phyloP scores from a whole-genome alignment of 495 filamentous ascomycete genomes.

The Annulohypoxylon moriforme region DNA sequence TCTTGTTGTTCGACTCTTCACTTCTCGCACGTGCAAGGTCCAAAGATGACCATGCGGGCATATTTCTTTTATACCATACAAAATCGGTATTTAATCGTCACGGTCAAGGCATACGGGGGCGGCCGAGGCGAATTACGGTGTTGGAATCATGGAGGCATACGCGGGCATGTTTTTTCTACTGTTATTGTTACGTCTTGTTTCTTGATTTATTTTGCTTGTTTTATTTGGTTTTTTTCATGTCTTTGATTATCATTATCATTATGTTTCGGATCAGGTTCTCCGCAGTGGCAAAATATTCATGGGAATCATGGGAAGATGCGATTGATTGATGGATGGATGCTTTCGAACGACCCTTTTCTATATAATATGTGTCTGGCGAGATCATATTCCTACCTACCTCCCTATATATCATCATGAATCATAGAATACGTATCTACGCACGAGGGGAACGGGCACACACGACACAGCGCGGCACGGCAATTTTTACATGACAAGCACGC shows the following conservation, averaged over 20 bases:
- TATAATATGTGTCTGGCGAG: no score
- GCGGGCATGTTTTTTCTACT: constrained; percentile 9
- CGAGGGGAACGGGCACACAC: not conserved
- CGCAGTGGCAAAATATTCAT: no score
- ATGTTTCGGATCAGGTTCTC: no score
- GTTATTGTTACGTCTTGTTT: not conserved
- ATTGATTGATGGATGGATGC: no score
- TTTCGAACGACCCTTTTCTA: no score
- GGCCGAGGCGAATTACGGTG: constrained; percentile 12
- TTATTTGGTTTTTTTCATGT: not conserved
- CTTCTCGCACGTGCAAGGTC: not conserved
- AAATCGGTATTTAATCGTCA: constrained; percentile 12
- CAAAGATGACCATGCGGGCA: not conserved
- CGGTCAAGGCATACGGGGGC: constrained; percentile 20
- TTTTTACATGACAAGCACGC: constrained; percentile 19
- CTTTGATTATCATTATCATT: constrained; percentile 1
- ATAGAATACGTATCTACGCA: not conserved
- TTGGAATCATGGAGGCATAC: constrained; percentile 25
- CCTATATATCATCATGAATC: no score
- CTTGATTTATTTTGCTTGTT: not conserved
- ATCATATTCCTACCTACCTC: no score
- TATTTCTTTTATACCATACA: constrained; percentile 8
- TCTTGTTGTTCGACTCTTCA: no score
- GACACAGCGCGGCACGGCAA: no score
- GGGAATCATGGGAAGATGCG: no score